A percentile compares a stretch with the other conserved stretches of the same genome.
These are phyloP conservation scores for Pestalotiopsis fici DNA, from an alignment of 2,329 filamentous ascomycete genomes.

Conservation along the genomic window DNA sequence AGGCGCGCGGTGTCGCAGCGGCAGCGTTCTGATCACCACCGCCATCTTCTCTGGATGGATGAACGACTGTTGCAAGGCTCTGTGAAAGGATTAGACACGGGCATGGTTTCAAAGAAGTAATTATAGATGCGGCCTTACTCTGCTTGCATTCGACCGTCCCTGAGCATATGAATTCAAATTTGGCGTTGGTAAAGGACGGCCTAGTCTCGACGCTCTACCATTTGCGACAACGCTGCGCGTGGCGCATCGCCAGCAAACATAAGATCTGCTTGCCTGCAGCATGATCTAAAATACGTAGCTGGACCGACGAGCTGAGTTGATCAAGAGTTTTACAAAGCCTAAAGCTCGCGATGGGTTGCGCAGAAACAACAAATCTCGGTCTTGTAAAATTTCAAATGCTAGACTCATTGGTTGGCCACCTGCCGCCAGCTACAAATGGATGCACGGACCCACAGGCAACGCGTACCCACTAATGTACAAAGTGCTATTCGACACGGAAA, in stretches of 20 bases:
- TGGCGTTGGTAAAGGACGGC: constrained; percentile 2
- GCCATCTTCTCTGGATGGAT: constrained; percentile 10
- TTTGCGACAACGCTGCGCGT: constrained; percentile 14
- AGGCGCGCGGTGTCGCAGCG: neutral
- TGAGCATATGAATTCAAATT: neutral
- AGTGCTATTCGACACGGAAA: neutral
- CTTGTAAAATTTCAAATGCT: neutral
- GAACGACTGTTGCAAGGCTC: constrained; percentile 27
- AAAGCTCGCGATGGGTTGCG: neutral
- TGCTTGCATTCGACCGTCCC: neutral
- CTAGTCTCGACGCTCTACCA: constrained; percentile 10
- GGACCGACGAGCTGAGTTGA: neutral
- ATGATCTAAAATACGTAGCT: constrained; percentile 14
- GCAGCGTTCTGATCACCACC: neutral
- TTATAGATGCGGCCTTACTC: neutral
- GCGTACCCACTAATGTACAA: neutral
- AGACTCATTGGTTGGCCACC: constrained; percentile 1
- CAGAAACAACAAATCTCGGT: neutral
- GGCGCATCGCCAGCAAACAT: constrained; percentile 32
- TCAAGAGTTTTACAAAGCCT: neutral
- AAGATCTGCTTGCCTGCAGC: constrained; percentile 27
- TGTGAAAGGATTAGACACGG: neutral
- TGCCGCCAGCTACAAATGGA: neutral
- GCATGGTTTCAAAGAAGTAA: neutral
- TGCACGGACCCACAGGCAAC: neutral